Base-by-base conservation (phyloP, 83 land plant genomes). In the Diphasiastrum complanatum region DNA sequence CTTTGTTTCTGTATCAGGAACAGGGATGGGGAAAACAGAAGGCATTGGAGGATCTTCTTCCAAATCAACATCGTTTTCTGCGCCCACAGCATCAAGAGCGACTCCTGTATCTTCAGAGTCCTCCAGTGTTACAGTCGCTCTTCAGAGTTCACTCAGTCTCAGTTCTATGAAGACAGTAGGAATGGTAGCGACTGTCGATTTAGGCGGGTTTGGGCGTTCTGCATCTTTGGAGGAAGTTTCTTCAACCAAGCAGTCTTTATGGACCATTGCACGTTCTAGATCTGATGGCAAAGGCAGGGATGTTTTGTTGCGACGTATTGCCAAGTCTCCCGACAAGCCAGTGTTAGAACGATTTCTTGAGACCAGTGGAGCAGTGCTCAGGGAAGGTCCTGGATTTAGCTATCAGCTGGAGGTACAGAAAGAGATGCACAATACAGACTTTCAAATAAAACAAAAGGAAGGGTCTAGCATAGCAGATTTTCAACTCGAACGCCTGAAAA, bases 351-450 rank as follows among this genome's bases (percentile, higher is more conserved):
- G 61, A 46, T 47, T 65, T 54, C 47, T 40, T 31, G 59, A 65
- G 45, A 52, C n/a, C 8, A 52, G 61, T 52, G 68, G 68, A n/a
- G 68, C 68, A 11, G 68, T 52, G 25, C 27, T 65, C 33, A 51
- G 61, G 24, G 61, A 34, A 37, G 68, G 61, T 28, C 51, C 22
- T 50, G 20, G 68, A 29, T 27, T 20, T 25, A 36, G 40, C 16
- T 40, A 8, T 8, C 8, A 40, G 12, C 16, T 16, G 43, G 16
- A 40, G 16, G 12, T 16, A 8, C 43, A 8, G 43, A 40, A 8
- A 8, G 43, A 16, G 12, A 40, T 8, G 12, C 43, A 16, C 43
- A 16, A 8, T 40, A 16, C 43, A 14, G 14, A 14, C 3, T 47
- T 47, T 47, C 24, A 5, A 47, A 25, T 5, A 4, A 4, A 19